Evolutionary conservation across 169 alveolate species (phyloP), one percentile per base, ranked within the genome.

Genomic region (Nephromyces sp.): DNA sequence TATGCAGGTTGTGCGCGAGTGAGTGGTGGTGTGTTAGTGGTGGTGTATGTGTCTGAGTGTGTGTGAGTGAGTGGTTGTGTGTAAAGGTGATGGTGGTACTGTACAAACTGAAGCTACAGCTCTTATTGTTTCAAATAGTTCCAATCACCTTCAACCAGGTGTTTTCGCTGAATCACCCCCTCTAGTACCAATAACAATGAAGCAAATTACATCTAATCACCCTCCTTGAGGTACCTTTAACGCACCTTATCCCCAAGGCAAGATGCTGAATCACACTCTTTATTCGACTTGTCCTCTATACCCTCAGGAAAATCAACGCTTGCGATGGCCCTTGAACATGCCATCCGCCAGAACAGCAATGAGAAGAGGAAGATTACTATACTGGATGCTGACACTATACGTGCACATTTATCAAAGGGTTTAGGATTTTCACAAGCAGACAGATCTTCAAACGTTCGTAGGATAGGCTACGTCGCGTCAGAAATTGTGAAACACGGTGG

Each of bases 401-500:
- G 86, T 0, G 66, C 74, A 57, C 81, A 71, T 62, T 68, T 75
- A 0, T 66, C 76, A 0, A 52, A 33, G 32, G 80, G 78, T 4
- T 67, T 75, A 3, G 83, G 83, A 6, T 74, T 69, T 63, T 69
- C 71, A n/a, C 21, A 68, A 6, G 75, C 66, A 21, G 74, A 66
- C 52, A 66, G 79, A 29, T 63, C 74, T 53, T 68, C 74, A 29
- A 79, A 67, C 61, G 85, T 68, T 28, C 32, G 83, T 25, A 71
- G 79, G 15, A 74, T 80, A 22, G 82, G 83, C 0, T 74, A 74
- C 52, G 62, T 80, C 3, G 85, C 85, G 8, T 51, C 77, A 29
- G 81, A 74, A 63, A 68, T 79, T 1, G 77, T 73, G 28, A 79
- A 79, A 57, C 81, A 79, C 64, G 78, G 82, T 4, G 85, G 85